phyloP scores from a whole-genome alignment of 495 filamentous ascomycete species.

The Aspergillus cavernicola region DNA sequence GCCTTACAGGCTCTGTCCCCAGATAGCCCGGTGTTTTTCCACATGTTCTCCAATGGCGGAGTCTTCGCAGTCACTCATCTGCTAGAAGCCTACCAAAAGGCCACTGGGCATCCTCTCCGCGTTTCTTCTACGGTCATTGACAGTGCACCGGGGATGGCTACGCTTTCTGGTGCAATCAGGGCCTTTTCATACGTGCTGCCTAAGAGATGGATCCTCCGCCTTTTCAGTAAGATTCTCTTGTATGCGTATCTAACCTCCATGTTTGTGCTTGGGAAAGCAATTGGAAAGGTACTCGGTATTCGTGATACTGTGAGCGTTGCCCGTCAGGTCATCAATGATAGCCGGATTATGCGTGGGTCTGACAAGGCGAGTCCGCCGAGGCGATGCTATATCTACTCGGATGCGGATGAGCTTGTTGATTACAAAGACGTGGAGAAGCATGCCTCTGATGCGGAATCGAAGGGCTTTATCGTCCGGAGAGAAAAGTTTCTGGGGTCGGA shows the following conservation, averaged over 20 bases:
- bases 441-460: constrained; percentile 33
- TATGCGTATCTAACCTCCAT: constrained; percentile 16
- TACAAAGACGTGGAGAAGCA: constrained; percentile 40
- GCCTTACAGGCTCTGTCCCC: constrained; percentile 26
- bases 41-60: constrained; percentile 47
- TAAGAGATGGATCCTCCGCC: constrained; percentile 27
- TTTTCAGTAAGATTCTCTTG: constrained; percentile 26
- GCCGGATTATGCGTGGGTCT: constrained; percentile 21
- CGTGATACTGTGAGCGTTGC: constrained; percentile 27
- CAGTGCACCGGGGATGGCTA: constrained; percentile 40
- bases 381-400: constrained; percentile 45
- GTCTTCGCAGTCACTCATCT: constrained; percentile 29
- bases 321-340: constrained; percentile 30
- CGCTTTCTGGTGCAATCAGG: constrained; percentile 21
- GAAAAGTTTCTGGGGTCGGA: constrained; percentile 38
- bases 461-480: constrained; percentile 32
- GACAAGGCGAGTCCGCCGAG: constrained; percentile 16
- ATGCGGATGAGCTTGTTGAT: constrained; percentile 39
- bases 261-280: constrained; percentile 16
- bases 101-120: constrained; percentile 29
- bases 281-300: constrained; percentile 14
- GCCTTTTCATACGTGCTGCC: constrained; percentile 39
- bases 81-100: constrained; percentile 29
- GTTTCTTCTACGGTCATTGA: constrained; percentile 38
- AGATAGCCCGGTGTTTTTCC: constrained; percentile 32